Evolutionary conservation across 2,329 filamentous ascomycete genomes (phyloP), one percentile per base, ranked within the genome.

Genomic region (Sodiomyces alkalinus): DNA sequence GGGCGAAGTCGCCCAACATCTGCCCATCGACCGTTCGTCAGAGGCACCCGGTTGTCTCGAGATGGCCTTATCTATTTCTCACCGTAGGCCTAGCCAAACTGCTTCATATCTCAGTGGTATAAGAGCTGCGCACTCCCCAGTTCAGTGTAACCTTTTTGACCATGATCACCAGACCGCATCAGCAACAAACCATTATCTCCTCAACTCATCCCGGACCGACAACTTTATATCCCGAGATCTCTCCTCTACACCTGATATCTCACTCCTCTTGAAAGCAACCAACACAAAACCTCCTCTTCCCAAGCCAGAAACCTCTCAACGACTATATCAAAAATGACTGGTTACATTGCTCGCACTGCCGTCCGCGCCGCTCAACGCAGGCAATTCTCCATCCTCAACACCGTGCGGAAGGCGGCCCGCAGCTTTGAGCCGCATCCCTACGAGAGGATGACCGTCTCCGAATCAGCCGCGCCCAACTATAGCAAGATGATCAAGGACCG

Each of bases 371-470:
- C 39, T 27, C 35, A 40, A 36, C 43, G 39, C 17, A 43, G 49
- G 30, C 39, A 49, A n/a, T 53, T 55, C 45, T 52, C 51, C 31
- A 38, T 53, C 32, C 41, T 53, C 36, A 40, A 41, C 28, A 43
- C 41, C 23, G 44, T 56, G 37, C 50, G 51, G 37, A 39, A 40
- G 34, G 45, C 51, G 28, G 48, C 47, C 27, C 48, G 51, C 27
- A 41, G 43, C 18, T 52, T 55, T 29, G 52, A 55, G 50, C 37
- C 49, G 12, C 50, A 54, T 32, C 48, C 48, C 30, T 54, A 51
- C 42, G 42, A 52, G 45, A 47, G 51, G 15, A 41, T 55, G 31
- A 46, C 52, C 31, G 33, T 38, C 9, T 28, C 46, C 11, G 33
- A 31, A 19, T 34, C 35, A 16, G 30, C 51, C 16, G 45, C 47